Evolutionary conservation across 176 grass and related monocot species (phyloP), one percentile per base, ranked within the genome.

Genomic region (Hsuehochloa calcarea): DNA sequence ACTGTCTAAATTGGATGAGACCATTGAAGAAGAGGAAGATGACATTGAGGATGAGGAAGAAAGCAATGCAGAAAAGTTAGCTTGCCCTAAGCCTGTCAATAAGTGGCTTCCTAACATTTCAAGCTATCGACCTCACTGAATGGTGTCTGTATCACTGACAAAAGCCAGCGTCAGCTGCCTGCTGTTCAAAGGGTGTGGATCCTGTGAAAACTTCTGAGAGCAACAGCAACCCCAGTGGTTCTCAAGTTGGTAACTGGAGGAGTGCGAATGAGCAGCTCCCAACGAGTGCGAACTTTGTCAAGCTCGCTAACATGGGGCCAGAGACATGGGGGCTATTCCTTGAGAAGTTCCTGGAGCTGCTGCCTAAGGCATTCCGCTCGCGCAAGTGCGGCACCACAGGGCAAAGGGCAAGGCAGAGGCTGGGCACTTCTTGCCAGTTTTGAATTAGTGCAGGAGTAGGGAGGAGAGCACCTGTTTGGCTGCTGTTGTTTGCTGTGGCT

Each of bases 381-480:
- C 50, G 70, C 77, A 94, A 92, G 78, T 83, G 39, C 0, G 60
- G 64, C 4, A 74, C 78, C 51, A 65, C 81, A 54, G 78, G 72
- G 43, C 94, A 92, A 66, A 85, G 94, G 83, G 70, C 90, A 71
- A 79, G 84, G 66, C 94, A 82, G 84, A 92, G 94, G 88, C 74
- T 97, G 40, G 92, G 92, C 47, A 97, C 90, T 91, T 97, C 94
- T 85, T 97, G 94, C 86, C 90, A 92, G 86, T 97, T 97, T 94
- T 97, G 90, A 94, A 84, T 82, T 89, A 90, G 78, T 58, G 23
- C 65, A 74, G 72, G 74, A 82, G 20, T 87, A 81, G 70, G 59
- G 49, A 60, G 43, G 63, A 43, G 84, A 83, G 15, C 65, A 62
- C 31, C 82, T 82, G 81, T 82, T 85, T 51, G 41, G 77, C 66